phyloP scores from a whole-genome alignment of 1,139 yeast genomes.

The Candida sanyaensis region DNA sequence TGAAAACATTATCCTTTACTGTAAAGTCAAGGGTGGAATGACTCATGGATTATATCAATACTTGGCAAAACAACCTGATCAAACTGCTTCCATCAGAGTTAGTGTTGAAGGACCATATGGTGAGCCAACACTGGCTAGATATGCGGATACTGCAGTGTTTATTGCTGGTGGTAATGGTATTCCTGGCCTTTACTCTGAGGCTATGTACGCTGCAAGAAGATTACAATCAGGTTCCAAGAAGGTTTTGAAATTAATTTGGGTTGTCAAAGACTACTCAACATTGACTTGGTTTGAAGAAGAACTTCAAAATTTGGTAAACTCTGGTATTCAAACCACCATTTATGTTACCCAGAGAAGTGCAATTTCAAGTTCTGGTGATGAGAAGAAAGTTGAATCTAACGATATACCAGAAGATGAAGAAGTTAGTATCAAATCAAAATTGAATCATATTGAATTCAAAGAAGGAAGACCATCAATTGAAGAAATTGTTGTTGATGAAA shows the following conservation, averaged over 20 bases:
- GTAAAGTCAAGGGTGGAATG: slow-evolving; percentile 38
- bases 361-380: slow-evolving; percentile 4
- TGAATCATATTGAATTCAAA: slow-evolving; percentile 29
- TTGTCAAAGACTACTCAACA: slow-evolving; percentile 43
- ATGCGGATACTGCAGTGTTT: slow-evolving; percentile 37
- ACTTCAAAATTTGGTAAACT: slow-evolving; percentile 22
- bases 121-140: slow-evolving; percentile 27
- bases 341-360: slow-evolving; percentile 31
- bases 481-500: slow-evolving; percentile 26
- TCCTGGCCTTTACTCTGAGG: slow-evolving; percentile 47
- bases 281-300: slow-evolving; percentile 38
- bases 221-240: slow-evolving; percentile 10
- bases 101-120: slow-evolving; percentile 46
- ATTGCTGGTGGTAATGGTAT: slow-evolving; percentile 47
- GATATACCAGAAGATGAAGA: neutral
- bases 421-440: slow-evolving; percentile 20
- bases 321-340: slow-evolving; percentile 28
- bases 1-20: slow-evolving; percentile 24
- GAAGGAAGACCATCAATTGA: slow-evolving; percentile 37
- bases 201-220: slow-evolving; percentile 23
- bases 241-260: slow-evolving; percentile 33
- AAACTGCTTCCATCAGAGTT: slow-evolving; percentile 27
- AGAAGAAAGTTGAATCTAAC: slow-evolving; percentile 3
- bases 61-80: slow-evolving; percentile 28
- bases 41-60: slow-evolving; percentile 34